A percentile compares a stretch with the other conserved stretches of the same genome.
These are phyloP conservation scores for Friedmanniomyces simplex DNA, from an alignment of 495 filamentous ascomycete genomes.

Conservation along the genomic window DNA sequence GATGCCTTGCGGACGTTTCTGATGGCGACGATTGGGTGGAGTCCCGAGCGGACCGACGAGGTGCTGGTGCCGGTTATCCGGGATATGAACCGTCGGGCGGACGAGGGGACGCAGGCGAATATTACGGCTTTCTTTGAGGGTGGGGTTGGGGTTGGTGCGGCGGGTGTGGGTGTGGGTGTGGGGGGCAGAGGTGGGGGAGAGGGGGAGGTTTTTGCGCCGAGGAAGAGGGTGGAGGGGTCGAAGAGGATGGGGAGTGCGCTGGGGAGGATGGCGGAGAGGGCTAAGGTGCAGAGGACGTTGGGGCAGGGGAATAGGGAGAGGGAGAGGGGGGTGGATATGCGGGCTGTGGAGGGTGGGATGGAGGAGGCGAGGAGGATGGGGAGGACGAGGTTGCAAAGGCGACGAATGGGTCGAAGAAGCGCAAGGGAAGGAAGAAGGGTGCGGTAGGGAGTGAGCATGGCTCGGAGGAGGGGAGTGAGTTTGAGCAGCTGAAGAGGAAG, in stretches of 20 bases:
- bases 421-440: not conserved
- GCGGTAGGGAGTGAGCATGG: not conserved
- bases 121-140: slow-evolving; percentile 82
- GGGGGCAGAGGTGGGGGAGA: slow-evolving; percentile 34
- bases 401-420: not conserved
- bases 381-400: not conserved
- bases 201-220: slow-evolving; percentile 74
- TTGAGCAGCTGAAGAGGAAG: slow-evolving; percentile 4
- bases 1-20: slow-evolving; percentile 75
- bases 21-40: slow-evolving; percentile 92
- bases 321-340: not conserved
- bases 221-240: slow-evolving; percentile 47
- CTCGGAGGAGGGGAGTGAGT: not conserved
- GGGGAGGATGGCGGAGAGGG: slow-evolving; percentile 50
- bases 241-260: slow-evolving; percentile 80
- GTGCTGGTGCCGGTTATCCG: slow-evolving; percentile 86
- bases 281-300: slow-evolving; percentile 28
- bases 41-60: slow-evolving; percentile 80
- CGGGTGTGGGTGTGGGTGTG: not conserved
- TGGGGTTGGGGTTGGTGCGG: slow-evolving; percentile 42
- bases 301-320: not conserved
- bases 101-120: slow-evolving; percentile 88
- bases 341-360: not conserved
- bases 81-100: slow-evolving; percentile 80
- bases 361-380: not conserved